Evolutionary conservation across 805 yeast species (phyloP).

Genomic region (Wickerhamiella domercqiae): DNA sequence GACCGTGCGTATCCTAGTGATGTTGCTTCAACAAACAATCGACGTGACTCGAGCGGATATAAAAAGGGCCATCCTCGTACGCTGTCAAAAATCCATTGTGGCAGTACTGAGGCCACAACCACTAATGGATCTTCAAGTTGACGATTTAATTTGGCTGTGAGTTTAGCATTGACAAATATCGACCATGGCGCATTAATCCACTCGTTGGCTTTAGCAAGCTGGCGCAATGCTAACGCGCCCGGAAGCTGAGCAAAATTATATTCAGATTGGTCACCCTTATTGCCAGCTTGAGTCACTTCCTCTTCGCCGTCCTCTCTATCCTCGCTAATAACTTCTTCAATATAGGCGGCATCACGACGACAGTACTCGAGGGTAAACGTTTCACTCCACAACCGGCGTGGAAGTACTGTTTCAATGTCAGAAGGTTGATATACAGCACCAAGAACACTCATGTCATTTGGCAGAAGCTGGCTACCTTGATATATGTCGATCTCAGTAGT

Average conservation of each 20-base stretch:
- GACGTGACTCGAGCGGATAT: conserved; percentile 69
- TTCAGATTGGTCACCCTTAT: neutral
- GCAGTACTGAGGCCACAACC: conserved; percentile 74
- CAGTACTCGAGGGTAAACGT: conserved; percentile 26
- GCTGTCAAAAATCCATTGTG: conserved; percentile 68
- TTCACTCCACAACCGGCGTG: conserved; percentile 35
- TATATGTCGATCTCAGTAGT: conserved; percentile 3
- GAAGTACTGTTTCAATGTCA: conserved; percentile 5
- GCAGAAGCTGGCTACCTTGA: conserved; percentile 4
- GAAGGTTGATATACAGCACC: conserved; percentile 6
- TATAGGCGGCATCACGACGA: neutral
- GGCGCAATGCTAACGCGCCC: neutral
- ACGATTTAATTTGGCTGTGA: conserved; percentile 71
- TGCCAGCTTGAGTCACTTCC: neutral
- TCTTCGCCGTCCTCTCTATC: neutral
- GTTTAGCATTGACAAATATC: conserved; percentile 54
- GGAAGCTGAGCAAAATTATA: neutral
- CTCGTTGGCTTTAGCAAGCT: conserved; percentile 1
- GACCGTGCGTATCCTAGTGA: conserved; percentile 82
- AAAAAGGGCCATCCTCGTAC: conserved; percentile 64
- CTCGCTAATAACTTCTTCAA: neutral
- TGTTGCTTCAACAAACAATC: conserved; percentile 65
- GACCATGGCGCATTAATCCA: conserved; percentile 4
- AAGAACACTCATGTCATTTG: conserved; percentile 7
- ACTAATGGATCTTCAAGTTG: conserved; percentile 82